phyloP scores from a whole-genome alignment of 2,329 filamentous ascomycete genomes.

The Fusarium devonianum region DNA sequence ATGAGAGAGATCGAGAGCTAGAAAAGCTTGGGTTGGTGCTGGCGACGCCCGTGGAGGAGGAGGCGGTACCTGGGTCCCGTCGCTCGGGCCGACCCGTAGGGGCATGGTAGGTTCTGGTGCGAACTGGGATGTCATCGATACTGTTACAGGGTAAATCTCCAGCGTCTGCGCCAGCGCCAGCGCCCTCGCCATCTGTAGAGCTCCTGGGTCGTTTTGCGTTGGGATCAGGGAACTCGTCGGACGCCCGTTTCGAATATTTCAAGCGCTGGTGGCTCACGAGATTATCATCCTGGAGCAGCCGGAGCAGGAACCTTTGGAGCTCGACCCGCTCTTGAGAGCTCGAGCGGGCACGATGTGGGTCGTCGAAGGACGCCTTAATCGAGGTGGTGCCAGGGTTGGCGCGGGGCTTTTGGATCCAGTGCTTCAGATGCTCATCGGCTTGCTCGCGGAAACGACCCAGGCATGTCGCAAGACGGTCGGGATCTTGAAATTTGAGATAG shows the following conservation, averaged over 20 bases:
- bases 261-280: constrained; percentile 10
- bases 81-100: constrained; percentile 22
- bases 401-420: constrained; percentile 33
- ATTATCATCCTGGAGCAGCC: constrained; percentile 25
- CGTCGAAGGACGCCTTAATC: constrained; percentile 11
- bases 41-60: constrained; percentile 17
- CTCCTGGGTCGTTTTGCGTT: constrained; percentile 29
- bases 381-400: constrained; percentile 33
- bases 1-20: constrained; percentile 25
- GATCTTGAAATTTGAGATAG: constrained; percentile 31
- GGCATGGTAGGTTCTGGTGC: constrained; percentile 23
- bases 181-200: constrained; percentile 12
- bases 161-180: not conserved
- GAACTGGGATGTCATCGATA: constrained; percentile 35
- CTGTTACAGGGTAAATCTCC: constrained; percentile 6
- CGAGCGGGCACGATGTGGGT: constrained; percentile 35
- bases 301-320: constrained; percentile 38
- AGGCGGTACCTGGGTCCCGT: constrained; percentile 18
- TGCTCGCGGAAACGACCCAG: constrained; percentile 37
- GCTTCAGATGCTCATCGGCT: constrained; percentile 25
- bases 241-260: constrained; percentile 32
- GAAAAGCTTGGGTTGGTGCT: constrained; percentile 9
- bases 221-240: constrained; percentile 31
- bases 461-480: constrained; percentile 25
- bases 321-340: constrained; percentile 33